Conservation (phyloP, 495 filamentous ascomycete species). For the Xylaria cubensis region DNA sequence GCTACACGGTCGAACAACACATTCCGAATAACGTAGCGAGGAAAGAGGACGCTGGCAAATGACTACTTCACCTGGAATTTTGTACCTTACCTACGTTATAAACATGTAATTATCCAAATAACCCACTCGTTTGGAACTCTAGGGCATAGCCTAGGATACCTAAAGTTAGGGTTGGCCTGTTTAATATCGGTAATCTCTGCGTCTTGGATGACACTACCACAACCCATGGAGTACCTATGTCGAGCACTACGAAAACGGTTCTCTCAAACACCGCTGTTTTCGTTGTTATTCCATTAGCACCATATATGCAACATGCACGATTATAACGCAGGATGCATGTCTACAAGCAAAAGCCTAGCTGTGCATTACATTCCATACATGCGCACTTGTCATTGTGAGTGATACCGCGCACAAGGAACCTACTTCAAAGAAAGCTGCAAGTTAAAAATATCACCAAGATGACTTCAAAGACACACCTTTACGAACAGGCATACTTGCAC, state of each 20-base stretch:
- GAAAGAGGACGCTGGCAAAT: not conserved
- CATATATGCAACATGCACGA: not conserved
- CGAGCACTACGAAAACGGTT: not conserved
- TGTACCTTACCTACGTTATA: not conserved
- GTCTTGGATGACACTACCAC: not conserved
- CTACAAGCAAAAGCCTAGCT: not conserved
- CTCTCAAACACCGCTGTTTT: not conserved
- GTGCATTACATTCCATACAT: not conserved
- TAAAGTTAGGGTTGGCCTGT: not conserved
- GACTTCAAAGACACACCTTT: not conserved
- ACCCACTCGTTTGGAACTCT: not conserved
- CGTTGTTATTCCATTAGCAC: not conserved
- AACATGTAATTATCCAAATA: not conserved
- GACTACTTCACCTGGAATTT: not conserved
- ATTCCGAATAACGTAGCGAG: not conserved
- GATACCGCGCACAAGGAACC: not conserved
- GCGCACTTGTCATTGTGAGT: not conserved
- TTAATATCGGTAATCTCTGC: not conserved
- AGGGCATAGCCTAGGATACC: not conserved
- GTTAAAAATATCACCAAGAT: not conserved
- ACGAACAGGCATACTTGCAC: not conserved
- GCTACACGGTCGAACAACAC: conserved; percentile 34
- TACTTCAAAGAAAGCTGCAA: not conserved
- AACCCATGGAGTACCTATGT: too few relatives aligned
- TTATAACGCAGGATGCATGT: not conserved